These are phyloP conservation scores for Leucocoprinus leucothites DNA, from an alignment of 768 basidiomycete species.

Conservation along the genomic window DNA sequence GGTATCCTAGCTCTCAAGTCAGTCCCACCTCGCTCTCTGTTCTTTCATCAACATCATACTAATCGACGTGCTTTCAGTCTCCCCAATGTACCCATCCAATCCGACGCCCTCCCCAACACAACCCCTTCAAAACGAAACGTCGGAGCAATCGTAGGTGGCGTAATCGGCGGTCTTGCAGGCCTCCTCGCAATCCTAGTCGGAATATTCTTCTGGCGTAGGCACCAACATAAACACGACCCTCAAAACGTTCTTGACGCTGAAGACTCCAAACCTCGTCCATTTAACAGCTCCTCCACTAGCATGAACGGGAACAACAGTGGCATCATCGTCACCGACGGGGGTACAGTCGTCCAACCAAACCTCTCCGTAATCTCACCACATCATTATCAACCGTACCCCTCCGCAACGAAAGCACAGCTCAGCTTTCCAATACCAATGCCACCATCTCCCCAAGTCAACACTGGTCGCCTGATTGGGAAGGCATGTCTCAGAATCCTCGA, in stretches of 20 bases:
- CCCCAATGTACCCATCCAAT: constrained; percentile 1
- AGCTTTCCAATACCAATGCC: no score
- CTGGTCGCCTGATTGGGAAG: neutral
- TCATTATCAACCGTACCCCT: no score
- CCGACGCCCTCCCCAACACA: neutral
- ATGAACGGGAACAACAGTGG: no score
- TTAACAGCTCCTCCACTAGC: neutral
- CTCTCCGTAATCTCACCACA: no score
- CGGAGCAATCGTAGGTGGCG: constrained; percentile 15
- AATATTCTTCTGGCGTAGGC: constrained; percentile 6
- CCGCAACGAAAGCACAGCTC: no score
- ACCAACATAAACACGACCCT: neutral
- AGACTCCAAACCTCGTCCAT: neutral
- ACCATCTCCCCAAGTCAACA: no score
- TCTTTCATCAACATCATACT: neutral
- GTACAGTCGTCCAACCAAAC: no score
- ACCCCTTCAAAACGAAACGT: neutral
- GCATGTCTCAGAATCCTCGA: neutral
- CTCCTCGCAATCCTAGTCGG: neutral
- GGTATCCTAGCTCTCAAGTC: constrained; percentile 25
- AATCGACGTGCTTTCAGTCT: neutral
- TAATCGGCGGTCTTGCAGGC: constrained; percentile 12
- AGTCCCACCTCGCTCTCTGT: neutral
- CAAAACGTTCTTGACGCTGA: neutral
- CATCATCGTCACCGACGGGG: no score